These are phyloP conservation scores for Verticillium klebahnii DNA, from an alignment of 2,329 filamentous ascomycete genomes.

Conservation along the genomic window DNA sequence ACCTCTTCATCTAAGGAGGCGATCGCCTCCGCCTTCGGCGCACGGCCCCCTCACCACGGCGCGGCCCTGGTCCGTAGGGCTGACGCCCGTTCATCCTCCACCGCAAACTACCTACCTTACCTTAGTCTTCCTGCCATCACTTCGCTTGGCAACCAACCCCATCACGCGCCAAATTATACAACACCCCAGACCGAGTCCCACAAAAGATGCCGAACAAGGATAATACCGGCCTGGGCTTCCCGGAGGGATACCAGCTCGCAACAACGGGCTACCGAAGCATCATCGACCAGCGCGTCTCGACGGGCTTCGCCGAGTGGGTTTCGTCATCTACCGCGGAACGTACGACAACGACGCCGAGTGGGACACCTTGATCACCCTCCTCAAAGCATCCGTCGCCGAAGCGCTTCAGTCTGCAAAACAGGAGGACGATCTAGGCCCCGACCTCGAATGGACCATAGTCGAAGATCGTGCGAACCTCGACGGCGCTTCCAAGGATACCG, in stretches of 20 bases:
- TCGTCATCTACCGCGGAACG: conserved; percentile 10
- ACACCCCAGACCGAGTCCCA: not conserved
- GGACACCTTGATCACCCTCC: no score
- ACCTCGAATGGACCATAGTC: no score
- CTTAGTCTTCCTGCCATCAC: not conserved
- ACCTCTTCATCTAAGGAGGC: no score
- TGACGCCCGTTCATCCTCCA: not conserved
- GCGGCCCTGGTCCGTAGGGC: no score
- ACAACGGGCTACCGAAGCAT: conserved; percentile 7
- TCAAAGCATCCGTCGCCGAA: no score
- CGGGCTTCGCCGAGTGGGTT: conserved; percentile 10
- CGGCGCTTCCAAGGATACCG: no score
- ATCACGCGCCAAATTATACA: not conserved
- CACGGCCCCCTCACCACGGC: no score
- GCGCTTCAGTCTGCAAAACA: no score
- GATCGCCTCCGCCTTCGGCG: no score
- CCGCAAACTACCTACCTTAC: not conserved
- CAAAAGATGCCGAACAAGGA: not conserved
- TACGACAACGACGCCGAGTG: no score
- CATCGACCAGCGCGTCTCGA: not conserved
- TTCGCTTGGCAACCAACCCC: not conserved
- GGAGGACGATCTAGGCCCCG: no score
- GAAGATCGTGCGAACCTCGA: no score
- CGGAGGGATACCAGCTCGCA: not conserved
- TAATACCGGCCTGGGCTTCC: not conserved